These are phyloP conservation scores for Gentiana straminea DNA, from an alignment of 257 asterid species.

Conservation along the genomic window DNA sequence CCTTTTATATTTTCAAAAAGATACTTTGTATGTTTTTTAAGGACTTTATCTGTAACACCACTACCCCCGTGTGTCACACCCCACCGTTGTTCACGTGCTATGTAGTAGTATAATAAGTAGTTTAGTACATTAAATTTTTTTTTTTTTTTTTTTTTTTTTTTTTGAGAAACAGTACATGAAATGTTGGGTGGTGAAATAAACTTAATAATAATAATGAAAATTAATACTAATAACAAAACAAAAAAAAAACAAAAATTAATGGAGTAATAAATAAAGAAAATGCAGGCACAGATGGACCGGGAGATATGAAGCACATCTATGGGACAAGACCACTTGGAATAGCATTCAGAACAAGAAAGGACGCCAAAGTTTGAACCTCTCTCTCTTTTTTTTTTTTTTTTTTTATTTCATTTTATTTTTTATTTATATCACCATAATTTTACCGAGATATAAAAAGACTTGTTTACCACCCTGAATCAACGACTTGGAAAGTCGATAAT, in stretches of 20 bases:
- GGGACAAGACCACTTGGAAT: slow-evolving; percentile 90
- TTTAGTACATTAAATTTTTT: not conserved
- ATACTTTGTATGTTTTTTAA: too few relatives aligned
- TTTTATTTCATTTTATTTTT: too few relatives aligned
- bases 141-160: not conserved
- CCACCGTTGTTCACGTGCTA: too few relatives aligned
- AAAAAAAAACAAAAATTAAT: too few relatives aligned
- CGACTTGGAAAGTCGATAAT: too few relatives aligned
- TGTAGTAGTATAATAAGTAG: not conserved
- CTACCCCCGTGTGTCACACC: not conserved
- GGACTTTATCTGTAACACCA: too few relatives aligned
- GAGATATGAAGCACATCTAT: slow-evolving; percentile 78
- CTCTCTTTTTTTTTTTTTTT: not conserved
- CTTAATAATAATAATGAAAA: not conserved
- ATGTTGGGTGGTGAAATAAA: slow-evolving; percentile 2
- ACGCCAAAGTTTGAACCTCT: slow-evolving; percentile 46
- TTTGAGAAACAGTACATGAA: slow-evolving; percentile 33
- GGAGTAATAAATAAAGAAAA: too few relatives aligned
- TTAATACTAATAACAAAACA: too few relatives aligned
- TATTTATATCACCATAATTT: not conserved
- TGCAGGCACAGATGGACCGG: slow-evolving; percentile 91
- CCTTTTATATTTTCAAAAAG: too few relatives aligned
- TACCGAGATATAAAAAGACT: not conserved
- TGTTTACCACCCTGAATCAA: too few relatives aligned
- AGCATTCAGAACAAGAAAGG: slow-evolving; percentile 73